Conservation (phyloP, 345 rosid genomes). For the Zanthoxylum bungeanum region DNA sequence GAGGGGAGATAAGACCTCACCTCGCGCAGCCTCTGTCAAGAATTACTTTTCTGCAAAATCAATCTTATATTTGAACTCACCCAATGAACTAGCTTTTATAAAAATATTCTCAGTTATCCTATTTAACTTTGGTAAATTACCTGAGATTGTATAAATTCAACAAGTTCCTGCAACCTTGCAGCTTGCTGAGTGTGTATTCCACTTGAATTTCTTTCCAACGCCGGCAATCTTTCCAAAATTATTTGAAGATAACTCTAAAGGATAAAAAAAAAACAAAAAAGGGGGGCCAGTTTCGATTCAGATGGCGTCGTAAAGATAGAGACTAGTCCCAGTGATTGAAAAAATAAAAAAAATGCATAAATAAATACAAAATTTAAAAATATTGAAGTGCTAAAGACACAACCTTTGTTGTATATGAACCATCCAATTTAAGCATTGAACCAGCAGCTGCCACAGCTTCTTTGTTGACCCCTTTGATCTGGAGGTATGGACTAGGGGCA, state of each 20-base stretch:
- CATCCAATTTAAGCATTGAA: constrained; percentile 77
- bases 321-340: not conserved
- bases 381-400: constrained; percentile 6
- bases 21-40: not conserved
- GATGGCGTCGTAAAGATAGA: not conserved
- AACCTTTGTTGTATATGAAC: constrained; percentile 98
- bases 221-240: constrained; percentile 74
- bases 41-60: not conserved
- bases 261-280: not conserved
- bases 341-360: not conserved
- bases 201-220: constrained; percentile 62
- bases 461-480: constrained; percentile 94
- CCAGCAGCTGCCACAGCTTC: constrained; percentile 96
- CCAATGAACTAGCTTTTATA: not conserved
- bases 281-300: constrained; percentile 8
- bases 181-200: constrained; percentile 84
- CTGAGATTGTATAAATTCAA: constrained; percentile 90
- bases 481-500: constrained; percentile 71
- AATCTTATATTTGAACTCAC: not conserved
- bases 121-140: constrained; percentile 27
- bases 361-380: not conserved
- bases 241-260: constrained; percentile 88
- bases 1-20: not conserved
- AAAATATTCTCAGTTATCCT: not conserved
- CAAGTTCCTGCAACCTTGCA: constrained; percentile 85